Percentiles rank a stretch among this genome's conserved stretches.
These are phyloP conservation scores for Beauveria sp. DNA, from an alignment of 2,329 filamentous ascomycete species.

Conservation along the genomic window DNA sequence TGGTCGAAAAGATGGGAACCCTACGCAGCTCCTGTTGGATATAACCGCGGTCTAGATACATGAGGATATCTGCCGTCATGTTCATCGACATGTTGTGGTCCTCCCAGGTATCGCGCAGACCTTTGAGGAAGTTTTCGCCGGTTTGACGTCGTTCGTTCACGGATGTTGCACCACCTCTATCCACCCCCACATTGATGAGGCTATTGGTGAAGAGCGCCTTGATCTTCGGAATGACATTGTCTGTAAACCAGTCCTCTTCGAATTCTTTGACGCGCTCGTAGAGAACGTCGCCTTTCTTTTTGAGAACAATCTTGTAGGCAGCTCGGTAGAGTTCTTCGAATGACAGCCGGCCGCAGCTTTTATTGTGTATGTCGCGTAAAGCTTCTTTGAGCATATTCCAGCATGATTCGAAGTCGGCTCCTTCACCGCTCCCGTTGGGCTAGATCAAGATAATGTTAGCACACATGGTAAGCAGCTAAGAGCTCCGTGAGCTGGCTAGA, in stretches of 20 bases:
- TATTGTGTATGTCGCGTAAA: slow-evolving; percentile 80
- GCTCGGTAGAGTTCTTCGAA: slow-evolving; percentile 95
- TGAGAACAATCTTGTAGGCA: slow-evolving; percentile 87
- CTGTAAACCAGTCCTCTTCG: slow-evolving; percentile 72
- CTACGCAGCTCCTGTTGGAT: slow-evolving; percentile 57
- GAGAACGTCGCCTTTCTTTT: slow-evolving; percentile 74
- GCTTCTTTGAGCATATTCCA: slow-evolving; percentile 74
- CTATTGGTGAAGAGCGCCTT: slow-evolving; percentile 62
- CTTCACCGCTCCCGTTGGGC: slow-evolving; percentile 39
- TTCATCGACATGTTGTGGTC: slow-evolving; percentile 90
- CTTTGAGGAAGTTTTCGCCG: slow-evolving; percentile 75
- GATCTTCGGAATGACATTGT: slow-evolving; percentile 65
- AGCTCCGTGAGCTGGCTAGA: neutral
- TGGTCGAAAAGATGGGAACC: slow-evolving; percentile 73
- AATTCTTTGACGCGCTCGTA: slow-evolving; percentile 76
- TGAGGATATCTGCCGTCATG: slow-evolving; percentile 92
- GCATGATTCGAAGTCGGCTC: slow-evolving; percentile 74
- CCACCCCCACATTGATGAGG: slow-evolving; percentile 53
- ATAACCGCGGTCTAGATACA: slow-evolving; percentile 93
- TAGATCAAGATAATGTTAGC: slow-evolving; percentile 15
- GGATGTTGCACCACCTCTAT: slow-evolving; percentile 51
- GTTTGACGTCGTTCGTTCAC: slow-evolving; percentile 70
- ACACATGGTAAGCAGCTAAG: neutral
- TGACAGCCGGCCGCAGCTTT: slow-evolving; percentile 81
- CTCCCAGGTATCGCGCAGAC: slow-evolving; percentile 72